These are phyloP conservation scores for Tricholoma saponaceum DNA, from an alignment of 768 basidiomycete species.

Conservation along the genomic window DNA sequence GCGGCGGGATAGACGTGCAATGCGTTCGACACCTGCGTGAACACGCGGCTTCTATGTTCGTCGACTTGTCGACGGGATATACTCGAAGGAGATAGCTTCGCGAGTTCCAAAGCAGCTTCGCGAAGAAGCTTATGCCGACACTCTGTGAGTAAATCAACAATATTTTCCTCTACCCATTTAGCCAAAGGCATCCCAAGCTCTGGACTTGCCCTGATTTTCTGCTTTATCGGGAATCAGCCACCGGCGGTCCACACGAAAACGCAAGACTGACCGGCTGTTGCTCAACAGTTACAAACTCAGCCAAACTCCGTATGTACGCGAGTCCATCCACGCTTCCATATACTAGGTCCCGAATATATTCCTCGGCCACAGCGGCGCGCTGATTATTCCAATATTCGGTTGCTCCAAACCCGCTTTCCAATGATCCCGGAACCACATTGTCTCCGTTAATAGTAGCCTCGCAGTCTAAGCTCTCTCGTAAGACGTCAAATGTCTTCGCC, in stretches of 20 bases:
- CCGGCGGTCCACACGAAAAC: neutral
- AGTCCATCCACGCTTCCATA: constrained; percentile 76
- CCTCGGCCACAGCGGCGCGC: constrained; percentile 52
- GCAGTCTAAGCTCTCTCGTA: constrained; percentile 36
- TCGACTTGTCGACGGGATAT: constrained; percentile 2
- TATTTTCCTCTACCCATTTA: constrained; percentile 37
- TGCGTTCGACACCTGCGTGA: constrained; percentile 35
- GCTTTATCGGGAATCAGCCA: neutral
- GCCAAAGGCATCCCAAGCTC: constrained; percentile 35
- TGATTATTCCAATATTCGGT: constrained; percentile 46
- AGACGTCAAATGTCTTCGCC: constrained; percentile 24
- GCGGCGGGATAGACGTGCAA: constrained; percentile 40
- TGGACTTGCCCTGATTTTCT: constrained; percentile 5
- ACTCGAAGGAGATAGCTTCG: constrained; percentile 6
- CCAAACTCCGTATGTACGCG: constrained; percentile 74
- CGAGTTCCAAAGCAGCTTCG: constrained; percentile 32
- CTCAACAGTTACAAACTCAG: constrained; percentile 53
- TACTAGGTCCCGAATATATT: constrained; percentile 68
- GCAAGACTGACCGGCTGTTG: constrained; percentile 21
- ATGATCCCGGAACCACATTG: constrained; percentile 1
- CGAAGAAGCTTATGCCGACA: constrained; percentile 43
- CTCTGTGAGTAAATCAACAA: constrained; percentile 45
- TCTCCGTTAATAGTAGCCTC: constrained; percentile 17
- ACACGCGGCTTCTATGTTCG: constrained; percentile 13
- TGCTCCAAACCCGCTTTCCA: constrained; percentile 7